Evolutionary conservation across 495 filamentous ascomycete species (phyloP).

Genomic region (Lasiosphaeria ovina): DNA sequence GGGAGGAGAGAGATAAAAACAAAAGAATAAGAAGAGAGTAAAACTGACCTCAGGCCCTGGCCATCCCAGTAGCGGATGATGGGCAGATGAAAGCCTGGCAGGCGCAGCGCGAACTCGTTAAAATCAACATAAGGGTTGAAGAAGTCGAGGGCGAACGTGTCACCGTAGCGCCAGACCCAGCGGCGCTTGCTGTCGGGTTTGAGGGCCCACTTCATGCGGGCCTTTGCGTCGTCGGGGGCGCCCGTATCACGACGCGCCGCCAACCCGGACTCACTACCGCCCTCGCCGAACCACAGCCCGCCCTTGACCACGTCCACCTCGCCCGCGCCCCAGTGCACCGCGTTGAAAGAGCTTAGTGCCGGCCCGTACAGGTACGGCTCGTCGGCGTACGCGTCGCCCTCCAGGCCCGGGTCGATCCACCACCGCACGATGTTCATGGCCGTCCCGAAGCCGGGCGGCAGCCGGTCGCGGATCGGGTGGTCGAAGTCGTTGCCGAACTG

Average conservation of each 20-base stretch:
- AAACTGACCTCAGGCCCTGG: conserved; percentile 51
- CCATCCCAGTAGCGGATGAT: conserved; percentile 82
- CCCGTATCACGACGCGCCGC: conserved; percentile 44
- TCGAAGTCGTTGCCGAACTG: conserved; percentile 95
- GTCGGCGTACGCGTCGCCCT: conserved; percentile 85
- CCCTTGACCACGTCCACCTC: conserved; percentile 39
- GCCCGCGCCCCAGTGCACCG: conserved; percentile 62
- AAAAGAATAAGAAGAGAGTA: conserved; percentile 17
- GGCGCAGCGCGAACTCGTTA: conserved; percentile 67
- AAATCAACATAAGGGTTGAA: conserved; percentile 93
- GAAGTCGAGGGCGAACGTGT: conserved; percentile 75
- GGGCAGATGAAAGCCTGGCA: conserved; percentile 76
- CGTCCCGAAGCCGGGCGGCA: conserved; percentile 80
- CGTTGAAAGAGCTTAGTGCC: conserved; percentile 69
- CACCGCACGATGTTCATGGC: conserved; percentile 81
- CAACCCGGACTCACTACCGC: conserved; percentile 60
- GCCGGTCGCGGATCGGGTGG: conserved; percentile 75
- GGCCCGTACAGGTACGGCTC: conserved; percentile 80
- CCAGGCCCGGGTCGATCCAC: conserved; percentile 81
- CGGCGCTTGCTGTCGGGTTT: conserved; percentile 47
- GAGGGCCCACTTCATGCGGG: conserved; percentile 64
- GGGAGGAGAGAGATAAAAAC: neutral
- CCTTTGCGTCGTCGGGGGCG: conserved; percentile 53
- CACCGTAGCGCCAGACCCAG: conserved; percentile 49
- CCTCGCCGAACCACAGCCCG: conserved; percentile 63